Percentiles rank a stretch among this genome's conserved stretches.
Conservation (phyloP, 2,329 filamentous ascomycete genomes). For the Diaporthe capsici region DNA sequence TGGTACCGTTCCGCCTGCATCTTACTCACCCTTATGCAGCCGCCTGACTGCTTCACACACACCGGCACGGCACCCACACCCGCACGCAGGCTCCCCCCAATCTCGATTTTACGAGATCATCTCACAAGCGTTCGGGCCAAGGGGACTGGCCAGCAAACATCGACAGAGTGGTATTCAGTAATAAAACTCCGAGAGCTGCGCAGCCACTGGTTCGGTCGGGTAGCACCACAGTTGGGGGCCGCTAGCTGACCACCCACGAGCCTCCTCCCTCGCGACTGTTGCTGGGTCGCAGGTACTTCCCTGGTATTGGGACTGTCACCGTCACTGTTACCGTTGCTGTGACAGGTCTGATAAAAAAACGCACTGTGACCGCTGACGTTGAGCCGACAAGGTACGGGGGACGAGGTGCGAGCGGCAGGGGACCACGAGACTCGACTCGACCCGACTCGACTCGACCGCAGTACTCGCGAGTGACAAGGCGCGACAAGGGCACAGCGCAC, state of each 20-base stretch:
- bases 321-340: constrained; percentile 1
- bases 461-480: constrained; percentile 8
- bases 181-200: constrained; percentile 31
- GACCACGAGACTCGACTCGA: constrained; percentile 17
- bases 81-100: constrained; percentile 11
- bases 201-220: constrained; percentile 32
- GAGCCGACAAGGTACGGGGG: constrained; percentile 12
- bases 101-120: constrained; percentile 31
- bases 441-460: neutral
- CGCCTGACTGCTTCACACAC: constrained; percentile 24
- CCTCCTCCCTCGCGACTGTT: neutral
- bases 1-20: constrained; percentile 22
- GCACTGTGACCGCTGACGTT: constrained; percentile 10
- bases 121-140: constrained; percentile 26
- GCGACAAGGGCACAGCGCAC: constrained; percentile 3
- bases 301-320: constrained; percentile 12
- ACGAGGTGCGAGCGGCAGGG: neutral
- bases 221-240: constrained; percentile 27
- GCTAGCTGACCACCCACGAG: constrained; percentile 5
- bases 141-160: constrained; percentile 14
- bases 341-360: constrained; percentile 6
- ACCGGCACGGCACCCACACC: neutral
- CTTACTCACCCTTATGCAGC: constrained; percentile 28
- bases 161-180: constrained; percentile 21
- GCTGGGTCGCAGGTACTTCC: neutral